Base-by-base conservation (phyloP, 2,329 filamentous ascomycete genomes). In the Trichoderma sp. region DNA sequence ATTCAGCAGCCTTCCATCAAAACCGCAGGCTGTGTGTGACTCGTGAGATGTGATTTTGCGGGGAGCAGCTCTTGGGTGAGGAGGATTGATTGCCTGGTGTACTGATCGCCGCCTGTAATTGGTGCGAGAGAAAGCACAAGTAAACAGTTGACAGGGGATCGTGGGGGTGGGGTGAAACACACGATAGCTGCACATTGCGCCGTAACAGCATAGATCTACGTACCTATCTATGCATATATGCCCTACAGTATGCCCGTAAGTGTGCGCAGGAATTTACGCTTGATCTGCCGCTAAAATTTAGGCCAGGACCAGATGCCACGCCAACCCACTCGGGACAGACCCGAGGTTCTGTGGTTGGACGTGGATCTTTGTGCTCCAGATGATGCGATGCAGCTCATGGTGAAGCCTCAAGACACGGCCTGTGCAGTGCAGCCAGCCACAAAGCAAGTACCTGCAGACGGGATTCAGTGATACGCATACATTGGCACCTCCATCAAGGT, bases 241-340 rank as follows among this genome's bases (percentile, higher is more conserved):
- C 41, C 8, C 27, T 59, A 27, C 27, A 41, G 6, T 7, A 18
- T 56, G 27, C 18, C 29, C 12, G 4, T 33, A 68, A 50, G 24
- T 8, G 64, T 38, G 41, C 16, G 8, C n/a, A 16, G 41, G 29
- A 64, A 18, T 21, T 31, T 45, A 21, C 69, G 59, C 41, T 33
- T 63, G 71, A 73, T 73, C 71, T 73, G 71, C 71, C 71, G 60
- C 71, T 73, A 73, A 65, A 21, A 6, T 65, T 56, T 73, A 73
- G 71, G 45, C 45, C 71, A 64, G 71, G 41, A 35, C 68, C 56
- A 45, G 56, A 33, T 59, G 67, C 62, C 31, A 27, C 16, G 31
- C 3, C 33, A 35, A 56, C 27, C 53, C 53, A 62, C 67, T 41
- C 67, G 33, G 67, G n/a, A 35, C n/a, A 38, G 66, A 33, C 66